Evolutionary conservation across 208 protist species (phyloP), one percentile per base, ranked within the genome.

Genomic region (Crithidia sp.): DNA sequence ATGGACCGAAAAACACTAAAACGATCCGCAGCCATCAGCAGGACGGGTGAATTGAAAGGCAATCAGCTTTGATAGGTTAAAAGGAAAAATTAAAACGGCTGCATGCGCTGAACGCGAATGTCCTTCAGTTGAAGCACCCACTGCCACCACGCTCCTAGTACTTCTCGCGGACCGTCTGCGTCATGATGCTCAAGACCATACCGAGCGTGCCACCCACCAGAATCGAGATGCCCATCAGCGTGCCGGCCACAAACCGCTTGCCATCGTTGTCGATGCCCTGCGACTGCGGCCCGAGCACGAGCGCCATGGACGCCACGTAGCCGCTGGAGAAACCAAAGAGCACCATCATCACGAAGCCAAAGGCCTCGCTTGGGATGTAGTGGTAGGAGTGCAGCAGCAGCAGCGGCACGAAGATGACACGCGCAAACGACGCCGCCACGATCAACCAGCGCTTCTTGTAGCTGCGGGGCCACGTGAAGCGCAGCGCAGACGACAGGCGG

Each of bases 251-350:
- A 50, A 87, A 77, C 37, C 81, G 83, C 74, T 91, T 79, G 58
- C 77, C 81, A 8, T 76, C 75, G 41, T 71, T 77, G 52, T 56
- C 62, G 43, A 91, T 56, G 41, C 74, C 76, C 9, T 36, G 19
- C 5, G 64, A 67, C 43, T 67, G 39, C 28, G 85, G 87, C 12
- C 81, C 88, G 14, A 84, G 70, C 43, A 90, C 74, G 41, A 95
- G 74, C 28, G 79, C 37, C 57, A 91, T 71, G 41, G 59, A 77
- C 10, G 67, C 79, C 36, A 88, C 67, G 61, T 83, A 91, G 49
- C 87, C 87, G 66, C 90, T 94, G 0, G 84, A 82, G 59, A 85
- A 75, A 36, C 80, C 83, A 63, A 89, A 85, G 28, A 87, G 56
- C 28, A 87, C 59, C 67, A 83, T 74, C 58, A 91, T 77, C 28